Conservation (phyloP, 225 moss, liverwort and hornwort species). For the Asterella californica region DNA sequence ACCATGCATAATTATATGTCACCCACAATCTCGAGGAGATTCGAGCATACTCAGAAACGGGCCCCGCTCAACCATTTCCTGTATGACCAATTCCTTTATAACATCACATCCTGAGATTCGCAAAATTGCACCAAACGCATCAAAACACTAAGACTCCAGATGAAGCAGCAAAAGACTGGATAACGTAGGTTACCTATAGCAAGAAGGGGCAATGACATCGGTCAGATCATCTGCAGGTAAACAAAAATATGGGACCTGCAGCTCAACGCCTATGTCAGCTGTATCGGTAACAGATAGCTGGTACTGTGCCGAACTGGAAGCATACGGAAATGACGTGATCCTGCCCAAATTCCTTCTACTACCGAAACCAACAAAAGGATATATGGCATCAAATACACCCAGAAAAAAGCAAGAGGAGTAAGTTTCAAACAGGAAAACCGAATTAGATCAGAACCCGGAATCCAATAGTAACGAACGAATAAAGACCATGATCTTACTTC, state of each 20-base stretch:
- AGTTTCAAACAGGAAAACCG: neutral
- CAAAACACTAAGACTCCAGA: neutral
- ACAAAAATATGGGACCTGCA: slow-evolving; percentile 95
- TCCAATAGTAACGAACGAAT: neutral
- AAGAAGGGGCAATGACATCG: slow-evolving; percentile 95
- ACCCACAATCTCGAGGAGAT: neutral
- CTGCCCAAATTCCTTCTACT: neutral
- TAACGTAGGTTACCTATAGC: slow-evolving; percentile 66
- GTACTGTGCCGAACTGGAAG: neutral
- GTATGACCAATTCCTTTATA: neutral
- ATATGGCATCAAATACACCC: neutral
- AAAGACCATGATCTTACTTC: slow-evolving; percentile 47
- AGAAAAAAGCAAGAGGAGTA: neutral
- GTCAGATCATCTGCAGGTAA: slow-evolving; percentile 93
- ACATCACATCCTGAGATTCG: neutral
- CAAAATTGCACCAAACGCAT: neutral
- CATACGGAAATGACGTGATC: neutral
- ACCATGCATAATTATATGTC: neutral
- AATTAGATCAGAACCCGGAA: neutral
- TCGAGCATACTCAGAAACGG: neutral
- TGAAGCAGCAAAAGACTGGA: neutral
- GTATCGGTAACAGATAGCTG: neutral
- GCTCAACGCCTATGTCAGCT: slow-evolving; percentile 17
- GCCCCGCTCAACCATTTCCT: neutral
- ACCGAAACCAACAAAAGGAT: neutral